Conservation (phyloP, 345 rosid species). For the Melaleuca quinquenervia region DNA sequence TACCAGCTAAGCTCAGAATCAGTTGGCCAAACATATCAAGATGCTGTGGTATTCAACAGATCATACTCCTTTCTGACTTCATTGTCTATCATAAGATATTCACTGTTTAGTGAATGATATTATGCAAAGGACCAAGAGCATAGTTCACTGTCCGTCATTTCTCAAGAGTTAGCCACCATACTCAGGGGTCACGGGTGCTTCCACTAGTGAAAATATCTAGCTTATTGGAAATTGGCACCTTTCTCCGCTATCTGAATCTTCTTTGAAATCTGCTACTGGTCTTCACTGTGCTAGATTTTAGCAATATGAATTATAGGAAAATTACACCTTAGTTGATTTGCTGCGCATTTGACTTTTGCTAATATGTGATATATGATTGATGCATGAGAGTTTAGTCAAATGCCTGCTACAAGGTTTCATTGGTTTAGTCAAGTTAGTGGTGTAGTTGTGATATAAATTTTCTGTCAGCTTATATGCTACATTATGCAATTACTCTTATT, state of each 20-base stretch:
- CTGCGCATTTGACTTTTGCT: background rate
- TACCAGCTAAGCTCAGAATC: conserved; percentile 80
- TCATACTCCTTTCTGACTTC: background rate
- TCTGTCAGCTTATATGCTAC: background rate
- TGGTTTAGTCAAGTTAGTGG: background rate
- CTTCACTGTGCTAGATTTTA: background rate
- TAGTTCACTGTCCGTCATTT: background rate
- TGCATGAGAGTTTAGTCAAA: background rate
- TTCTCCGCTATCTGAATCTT: background rate
- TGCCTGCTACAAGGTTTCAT: background rate
- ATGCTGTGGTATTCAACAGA: conserved; percentile 51
- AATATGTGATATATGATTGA: background rate
- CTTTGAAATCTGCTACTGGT: background rate
- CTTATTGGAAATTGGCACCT: background rate
- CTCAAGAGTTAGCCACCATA: background rate
- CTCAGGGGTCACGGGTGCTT: background rate
- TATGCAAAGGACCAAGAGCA: background rate
- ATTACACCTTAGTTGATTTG: background rate
- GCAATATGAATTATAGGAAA: background rate
- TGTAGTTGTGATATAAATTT: background rate
- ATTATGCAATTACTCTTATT: background rate
- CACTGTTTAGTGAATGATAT: background rate
- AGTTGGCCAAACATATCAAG: conserved; percentile 65
- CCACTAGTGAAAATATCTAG: background rate
- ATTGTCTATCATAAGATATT: background rate